These are phyloP conservation scores for Camelina neglecta DNA, from an alignment of 345 rosid species.

Conservation along the genomic window DNA sequence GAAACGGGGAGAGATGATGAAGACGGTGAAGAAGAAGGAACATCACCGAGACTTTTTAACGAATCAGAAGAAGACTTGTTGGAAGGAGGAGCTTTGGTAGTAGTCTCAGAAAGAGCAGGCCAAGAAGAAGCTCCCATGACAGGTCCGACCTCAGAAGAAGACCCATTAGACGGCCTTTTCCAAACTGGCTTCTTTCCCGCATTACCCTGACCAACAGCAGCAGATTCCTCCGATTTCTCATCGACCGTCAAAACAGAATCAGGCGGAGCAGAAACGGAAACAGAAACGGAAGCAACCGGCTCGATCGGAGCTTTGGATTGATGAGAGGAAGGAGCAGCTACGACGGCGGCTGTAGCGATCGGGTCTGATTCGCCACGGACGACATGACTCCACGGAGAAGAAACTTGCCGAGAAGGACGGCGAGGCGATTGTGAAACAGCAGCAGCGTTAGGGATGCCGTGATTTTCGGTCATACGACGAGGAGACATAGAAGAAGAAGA, in stretches of 20 bases:
- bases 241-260: conserved; percentile 32
- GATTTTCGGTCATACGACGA: conserved; percentile 35
- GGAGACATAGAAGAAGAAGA: conserved; percentile 39
- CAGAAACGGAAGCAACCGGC: conserved; percentile 28
- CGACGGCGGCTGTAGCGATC: conserved; percentile 32
- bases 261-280: conserved; percentile 36
- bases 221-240: conserved; percentile 40
- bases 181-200: conserved; percentile 72
- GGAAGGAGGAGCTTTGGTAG: conserved; percentile 50
- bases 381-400: conserved; percentile 45
- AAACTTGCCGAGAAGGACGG: conserved; percentile 36
- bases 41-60: conserved; percentile 42
- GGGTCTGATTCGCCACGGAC: conserved; percentile 46
- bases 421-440: conserved; percentile 22
- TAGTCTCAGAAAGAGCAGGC: conserved; percentile 55
- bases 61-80: conserved; percentile 48
- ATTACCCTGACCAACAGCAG: conserved; percentile 45
- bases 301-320: conserved; percentile 39
- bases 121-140: conserved; percentile 51
- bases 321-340: conserved; percentile 32
- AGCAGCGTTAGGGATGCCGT: conserved; percentile 22
- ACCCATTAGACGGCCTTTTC: conserved; percentile 71
- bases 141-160: conserved; percentile 52
- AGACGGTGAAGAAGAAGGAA: background rate
- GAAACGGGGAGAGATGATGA: conserved; percentile 26